These are phyloP conservation scores for Glycine tomentella DNA, from an alignment of 306 rosid species.

Conservation along the genomic window DNA sequence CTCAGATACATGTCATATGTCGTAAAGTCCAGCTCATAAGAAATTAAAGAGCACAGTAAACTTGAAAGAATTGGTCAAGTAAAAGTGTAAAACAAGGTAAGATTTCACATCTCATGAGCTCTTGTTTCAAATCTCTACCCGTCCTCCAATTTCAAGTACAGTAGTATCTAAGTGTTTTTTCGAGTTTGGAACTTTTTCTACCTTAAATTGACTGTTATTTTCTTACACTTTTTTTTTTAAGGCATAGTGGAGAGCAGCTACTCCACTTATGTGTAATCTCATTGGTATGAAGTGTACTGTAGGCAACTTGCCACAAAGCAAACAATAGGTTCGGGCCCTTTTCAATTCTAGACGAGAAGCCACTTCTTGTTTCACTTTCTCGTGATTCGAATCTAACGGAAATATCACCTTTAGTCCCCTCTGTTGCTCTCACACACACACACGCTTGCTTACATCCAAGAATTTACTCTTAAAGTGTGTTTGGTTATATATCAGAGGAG, in stretches of 20 bases:
- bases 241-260: constrained; percentile 25
- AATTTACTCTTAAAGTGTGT: not conserved
- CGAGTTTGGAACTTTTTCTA: not conserved
- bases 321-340: not conserved
- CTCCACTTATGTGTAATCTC: constrained; percentile 20
- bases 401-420: not conserved
- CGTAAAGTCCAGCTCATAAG: not conserved
- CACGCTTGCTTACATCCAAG: not conserved
- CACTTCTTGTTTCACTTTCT: too few species aligned
- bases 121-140: not conserved
- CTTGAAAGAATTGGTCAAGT: not conserved
- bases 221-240: not conserved
- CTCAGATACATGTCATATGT: not conserved
- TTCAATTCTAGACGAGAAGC: not conserved
- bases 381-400: not conserved
- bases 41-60: not conserved
- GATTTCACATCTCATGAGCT: not conserved
- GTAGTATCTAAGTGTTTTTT: not conserved
- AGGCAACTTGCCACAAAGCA: constrained; percentile 4
- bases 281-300: constrained; percentile 24
- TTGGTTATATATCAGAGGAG: not conserved
- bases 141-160: not conserved
- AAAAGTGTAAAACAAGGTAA: not conserved
- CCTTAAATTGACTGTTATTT: not conserved
- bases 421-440: not conserved